Conservation (phyloP, 345 rosid genomes). For the Eutrema japonicum region DNA sequence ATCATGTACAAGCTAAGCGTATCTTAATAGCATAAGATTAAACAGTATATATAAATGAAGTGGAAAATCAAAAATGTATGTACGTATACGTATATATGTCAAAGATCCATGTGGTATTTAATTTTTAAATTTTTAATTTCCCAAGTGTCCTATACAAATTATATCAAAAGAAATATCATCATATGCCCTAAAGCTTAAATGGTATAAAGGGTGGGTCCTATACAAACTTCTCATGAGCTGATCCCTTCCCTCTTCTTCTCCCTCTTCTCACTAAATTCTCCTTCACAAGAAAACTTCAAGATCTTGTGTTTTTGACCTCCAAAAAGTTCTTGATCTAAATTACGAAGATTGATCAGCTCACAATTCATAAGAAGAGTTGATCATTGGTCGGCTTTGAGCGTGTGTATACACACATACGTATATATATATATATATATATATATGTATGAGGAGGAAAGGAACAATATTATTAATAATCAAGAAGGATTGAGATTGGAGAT, state of each 20-base stretch:
- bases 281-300: conserved; percentile 24
- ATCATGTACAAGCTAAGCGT: conserved; percentile 35
- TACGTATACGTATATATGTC: conserved; percentile 5
- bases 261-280: conserved; percentile 19
- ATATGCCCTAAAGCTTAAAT: conserved; percentile 41
- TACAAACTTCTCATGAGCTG: conserved; percentile 39
- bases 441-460: conserved; percentile 41
- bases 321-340: conserved; percentile 7
- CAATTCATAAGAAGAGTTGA: conserved; percentile 15
- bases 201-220: conserved; percentile 46
- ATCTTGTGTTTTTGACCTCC: conserved; percentile 8
- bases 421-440: conserved; percentile 24
- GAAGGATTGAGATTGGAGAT: conserved; percentile 47
- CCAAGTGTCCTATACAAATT: conserved; percentile 33
- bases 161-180: conserved; percentile 29
- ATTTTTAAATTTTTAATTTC: neutral
- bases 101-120: conserved; percentile 39
- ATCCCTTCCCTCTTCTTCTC: conserved; percentile 28
- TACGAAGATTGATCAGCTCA: conserved; percentile 7
- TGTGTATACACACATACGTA: neutral
- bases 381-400: conserved; percentile 19
- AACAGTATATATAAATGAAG: conserved; percentile 22
- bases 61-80: conserved; percentile 18
- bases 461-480: conserved; percentile 29
- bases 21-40: conserved; percentile 21